Conservation (phyloP, 192 early-diverging fungal species). For the Powellomyces hirtus region DNA sequence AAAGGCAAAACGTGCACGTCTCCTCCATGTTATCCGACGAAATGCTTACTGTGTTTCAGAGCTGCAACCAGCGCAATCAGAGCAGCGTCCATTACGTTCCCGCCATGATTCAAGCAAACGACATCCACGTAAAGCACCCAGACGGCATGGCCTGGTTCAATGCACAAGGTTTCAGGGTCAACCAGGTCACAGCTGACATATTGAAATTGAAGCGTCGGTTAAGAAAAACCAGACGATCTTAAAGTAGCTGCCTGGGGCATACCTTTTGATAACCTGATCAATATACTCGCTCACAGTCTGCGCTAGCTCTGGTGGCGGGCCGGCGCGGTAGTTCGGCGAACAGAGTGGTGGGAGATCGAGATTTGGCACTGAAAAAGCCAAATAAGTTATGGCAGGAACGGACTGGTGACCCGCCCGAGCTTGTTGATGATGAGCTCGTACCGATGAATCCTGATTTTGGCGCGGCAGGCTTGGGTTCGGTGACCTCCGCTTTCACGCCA, state of each 20-base stretch:
- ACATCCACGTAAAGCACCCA: slow-evolving; percentile 90
- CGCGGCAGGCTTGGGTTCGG: slow-evolving; percentile 66
- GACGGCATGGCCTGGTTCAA: slow-evolving; percentile 73
- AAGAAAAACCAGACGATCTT: neutral
- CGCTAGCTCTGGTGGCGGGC: slow-evolving; percentile 78
- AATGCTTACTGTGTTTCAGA: slow-evolving; percentile 58
- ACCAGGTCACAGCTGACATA: slow-evolving; percentile 52
- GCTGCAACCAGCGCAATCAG: slow-evolving; percentile 78
- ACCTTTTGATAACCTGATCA: slow-evolving; percentile 61
- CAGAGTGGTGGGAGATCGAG: slow-evolving; percentile 90
- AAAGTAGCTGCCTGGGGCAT: neutral
- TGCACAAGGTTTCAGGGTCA: slow-evolving; percentile 69
- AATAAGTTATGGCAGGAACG: neutral
- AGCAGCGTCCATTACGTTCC: slow-evolving; percentile 85
- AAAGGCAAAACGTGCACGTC: neutral
- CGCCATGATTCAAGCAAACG: slow-evolving; percentile 87
- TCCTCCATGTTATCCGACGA: too few relatives aligned
- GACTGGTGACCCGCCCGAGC: neutral
- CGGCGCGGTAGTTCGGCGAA: slow-evolving; percentile 77
- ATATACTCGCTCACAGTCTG: slow-evolving; percentile 81
- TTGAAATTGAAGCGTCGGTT: neutral
- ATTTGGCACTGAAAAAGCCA: slow-evolving; percentile 66
- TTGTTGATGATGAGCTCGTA: slow-evolving; percentile 15
- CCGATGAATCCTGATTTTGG: slow-evolving; percentile 80
- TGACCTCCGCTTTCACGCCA: slow-evolving; percentile 92